Conservation (phyloP, 495 filamentous ascomycete genomes). For the Opeltia flavorubescens region DNA sequence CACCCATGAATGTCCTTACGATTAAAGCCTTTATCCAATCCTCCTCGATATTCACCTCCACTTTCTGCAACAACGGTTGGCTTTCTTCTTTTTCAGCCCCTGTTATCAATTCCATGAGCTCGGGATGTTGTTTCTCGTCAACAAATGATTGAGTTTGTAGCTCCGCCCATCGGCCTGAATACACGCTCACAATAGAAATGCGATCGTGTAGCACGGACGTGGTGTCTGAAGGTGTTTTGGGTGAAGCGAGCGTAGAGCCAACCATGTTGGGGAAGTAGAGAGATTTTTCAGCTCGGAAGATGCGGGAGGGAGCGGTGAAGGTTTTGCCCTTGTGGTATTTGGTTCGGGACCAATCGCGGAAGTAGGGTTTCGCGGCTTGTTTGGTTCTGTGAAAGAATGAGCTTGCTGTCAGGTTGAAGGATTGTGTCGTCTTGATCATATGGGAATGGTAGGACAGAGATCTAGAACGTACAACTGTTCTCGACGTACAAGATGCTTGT, state of each 20-base stretch:
- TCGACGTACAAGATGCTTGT: conserved; percentile 62
- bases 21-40: conserved; percentile 62
- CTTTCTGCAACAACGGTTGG: conserved; percentile 35
- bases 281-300: conserved; percentile 61
- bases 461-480: conserved; percentile 46
- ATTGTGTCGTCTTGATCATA: not conserved
- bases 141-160: conserved; percentile 62
- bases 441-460: not conserved
- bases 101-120: conserved; percentile 27
- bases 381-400: conserved; percentile 22
- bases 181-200: conserved; percentile 66
- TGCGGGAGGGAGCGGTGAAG: conserved; percentile 60
- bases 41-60: conserved; percentile 80
- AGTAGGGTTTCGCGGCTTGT: conserved; percentile 68
- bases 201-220: conserved; percentile 55
- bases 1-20: conserved; percentile 51
- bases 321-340: conserved; percentile 73
- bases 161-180: conserved; percentile 73
- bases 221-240: conserved; percentile 42
- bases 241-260: conserved; percentile 53
- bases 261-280: conserved; percentile 89
- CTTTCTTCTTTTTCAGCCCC: conserved; percentile 30
- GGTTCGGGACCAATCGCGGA: conserved; percentile 81
- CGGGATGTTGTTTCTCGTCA: conserved; percentile 46
- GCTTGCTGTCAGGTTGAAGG: not conserved